Evolutionary conservation across 768 basidiomycete species (phyloP), one percentile per base, ranked within the genome.

Genomic region (Glaciozyma antarctica): DNA sequence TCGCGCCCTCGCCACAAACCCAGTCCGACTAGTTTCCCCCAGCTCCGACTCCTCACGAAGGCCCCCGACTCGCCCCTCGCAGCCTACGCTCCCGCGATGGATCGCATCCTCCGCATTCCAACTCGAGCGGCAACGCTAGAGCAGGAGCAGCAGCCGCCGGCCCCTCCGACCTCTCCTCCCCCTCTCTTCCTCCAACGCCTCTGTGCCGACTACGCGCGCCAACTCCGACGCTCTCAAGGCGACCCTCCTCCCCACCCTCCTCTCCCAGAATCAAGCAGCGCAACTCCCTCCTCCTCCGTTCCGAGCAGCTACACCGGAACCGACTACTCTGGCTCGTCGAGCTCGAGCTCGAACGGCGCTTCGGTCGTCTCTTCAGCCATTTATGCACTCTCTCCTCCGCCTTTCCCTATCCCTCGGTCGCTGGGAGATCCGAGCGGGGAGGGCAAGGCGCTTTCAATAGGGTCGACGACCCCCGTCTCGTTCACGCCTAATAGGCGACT

Each of bases 191-290:
- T 58, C 17, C 43, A n/a, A 13, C 24, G 57, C 19, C 57, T 58
- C 16, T 45, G 44, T 26, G 57, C 24, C 24, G 57, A 58, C 57
- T 58, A 45, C 19, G 57, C 57, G 41, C 43, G 57, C 15, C 57
- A 58, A 24, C 44, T 58, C 16, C 43, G 44, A 22, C 43, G 38
- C 26, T 24, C 24, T 10, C 43, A 44, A 24, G 57, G 57, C 10
- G 57, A 26, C 16, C 38, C 38, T 41, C 38, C 13, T 15, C 38
- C 38, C 38, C 13, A 10, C 7, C 38, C 13, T 12, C 12, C 38
- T 7, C 10, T 17, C 2, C 24, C 34, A 6, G 15, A 24, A 30
- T 26, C 28, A 0, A 21, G 32, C 53, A 54, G 21, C 21, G 32
- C 7, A 13, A n/a, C 55, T 3, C 21, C 22, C 21, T 38, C 55